phyloP scores from a whole-genome alignment of 805 yeast genomes.

The Pichia scutulata region DNA sequence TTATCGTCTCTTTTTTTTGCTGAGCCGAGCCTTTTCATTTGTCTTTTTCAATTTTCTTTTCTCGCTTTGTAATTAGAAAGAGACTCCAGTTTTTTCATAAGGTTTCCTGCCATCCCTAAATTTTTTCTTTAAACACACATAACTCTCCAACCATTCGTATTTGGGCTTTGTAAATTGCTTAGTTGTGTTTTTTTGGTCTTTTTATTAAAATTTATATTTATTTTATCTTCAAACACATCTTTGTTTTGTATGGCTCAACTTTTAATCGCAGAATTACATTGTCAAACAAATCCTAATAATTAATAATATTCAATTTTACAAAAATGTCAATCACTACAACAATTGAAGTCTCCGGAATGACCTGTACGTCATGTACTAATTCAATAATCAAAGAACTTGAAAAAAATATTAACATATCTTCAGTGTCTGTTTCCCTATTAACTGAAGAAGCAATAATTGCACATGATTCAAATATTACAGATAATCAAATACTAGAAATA shows the following conservation, averaged over 20 bases:
- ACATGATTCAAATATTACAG: constrained; percentile 32
- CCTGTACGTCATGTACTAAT: constrained; percentile 61
- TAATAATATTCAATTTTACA: not conserved
- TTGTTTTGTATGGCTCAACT: not conserved
- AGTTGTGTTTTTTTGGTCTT: not conserved
- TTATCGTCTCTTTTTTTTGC: not conserved
- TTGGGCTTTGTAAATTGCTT: too few species aligned
- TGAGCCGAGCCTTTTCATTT: not conserved
- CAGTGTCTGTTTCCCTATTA: constrained; percentile 55
- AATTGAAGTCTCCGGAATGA: constrained; percentile 56
- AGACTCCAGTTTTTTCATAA: too few species aligned
- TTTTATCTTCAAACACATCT: not conserved
- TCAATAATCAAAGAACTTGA: constrained; percentile 42
- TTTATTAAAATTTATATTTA: too few species aligned
- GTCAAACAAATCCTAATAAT: not conserved
- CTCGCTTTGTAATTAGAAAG: not conserved
- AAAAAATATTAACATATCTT: constrained; percentile 25
- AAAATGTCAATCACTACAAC: constrained; percentile 5
- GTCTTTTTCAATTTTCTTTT: not conserved
- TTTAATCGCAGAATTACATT: not conserved
- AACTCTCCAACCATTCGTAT: not conserved
- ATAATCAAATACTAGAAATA: constrained; percentile 30
- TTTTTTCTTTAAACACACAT: not conserved
- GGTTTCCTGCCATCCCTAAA: not conserved
- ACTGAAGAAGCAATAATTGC: constrained; percentile 60